Evolutionary conservation across 2,329 filamentous ascomycete species (phyloP).

Genomic region (Raffaelea ambrosiae): DNA sequence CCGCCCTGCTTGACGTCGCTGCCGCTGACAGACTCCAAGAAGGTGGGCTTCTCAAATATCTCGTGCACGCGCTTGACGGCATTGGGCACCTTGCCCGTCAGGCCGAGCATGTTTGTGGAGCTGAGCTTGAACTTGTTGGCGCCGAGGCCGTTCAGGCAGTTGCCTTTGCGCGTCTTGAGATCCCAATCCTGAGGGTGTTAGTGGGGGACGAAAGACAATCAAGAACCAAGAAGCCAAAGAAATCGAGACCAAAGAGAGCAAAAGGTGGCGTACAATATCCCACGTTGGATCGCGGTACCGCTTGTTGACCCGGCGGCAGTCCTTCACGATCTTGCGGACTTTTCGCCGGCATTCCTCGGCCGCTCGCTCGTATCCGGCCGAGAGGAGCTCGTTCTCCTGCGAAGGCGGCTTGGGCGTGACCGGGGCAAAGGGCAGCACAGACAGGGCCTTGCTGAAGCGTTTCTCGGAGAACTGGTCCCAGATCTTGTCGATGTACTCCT

Average conservation of each 20-base stretch:
- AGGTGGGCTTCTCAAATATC: constrained; percentile 66
- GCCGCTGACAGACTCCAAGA: constrained; percentile 56
- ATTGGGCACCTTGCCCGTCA: constrained; percentile 49
- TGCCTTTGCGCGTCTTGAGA: constrained; percentile 54
- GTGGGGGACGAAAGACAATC: neutral
- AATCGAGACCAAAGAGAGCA: neutral
- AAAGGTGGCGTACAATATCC: constrained; percentile 36
- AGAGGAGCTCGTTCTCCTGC: constrained; percentile 51
- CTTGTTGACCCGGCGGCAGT: constrained; percentile 67
- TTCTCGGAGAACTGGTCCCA: constrained; percentile 55
- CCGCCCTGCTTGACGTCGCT: constrained; percentile 71
- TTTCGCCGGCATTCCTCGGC: constrained; percentile 54
- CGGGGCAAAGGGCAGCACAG: constrained; percentile 57
- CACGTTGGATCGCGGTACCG: constrained; percentile 64
- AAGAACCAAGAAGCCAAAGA: neutral
- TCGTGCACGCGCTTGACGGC: constrained; percentile 69
- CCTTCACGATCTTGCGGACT: constrained; percentile 51
- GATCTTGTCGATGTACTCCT: constrained; percentile 57
- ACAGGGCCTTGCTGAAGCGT: constrained; percentile 57
- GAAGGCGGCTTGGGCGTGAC: constrained; percentile 40
- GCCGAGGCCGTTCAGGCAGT: constrained; percentile 46
- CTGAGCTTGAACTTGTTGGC: constrained; percentile 43
- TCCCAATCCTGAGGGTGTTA: constrained; percentile 49
- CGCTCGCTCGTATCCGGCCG: constrained; percentile 54
- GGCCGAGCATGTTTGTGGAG: constrained; percentile 22